Evolutionary conservation across 139 green algal genomes (phyloP), one percentile per base, ranked within the genome.

Genomic region (Zygnema cylindricum): DNA sequence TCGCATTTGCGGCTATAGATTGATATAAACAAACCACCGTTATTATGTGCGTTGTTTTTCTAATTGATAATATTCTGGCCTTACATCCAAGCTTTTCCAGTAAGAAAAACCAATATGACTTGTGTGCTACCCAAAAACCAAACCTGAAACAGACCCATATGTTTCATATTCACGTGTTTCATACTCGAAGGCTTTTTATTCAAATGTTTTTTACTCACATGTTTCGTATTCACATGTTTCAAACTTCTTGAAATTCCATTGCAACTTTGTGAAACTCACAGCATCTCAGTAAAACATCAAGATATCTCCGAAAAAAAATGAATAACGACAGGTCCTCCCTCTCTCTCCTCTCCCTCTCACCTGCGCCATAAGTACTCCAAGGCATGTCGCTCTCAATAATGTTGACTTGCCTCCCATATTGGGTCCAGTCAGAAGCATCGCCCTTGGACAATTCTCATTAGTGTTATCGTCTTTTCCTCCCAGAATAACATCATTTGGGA

Each of bases 351-450:
- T 11, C 43, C 7, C 36, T 11, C 7, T 87, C 21, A 97, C 93
- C 93, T 98, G 94, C 1, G 96, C 96, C 90, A 98, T 88, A 43
- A 98, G 39, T 0, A 94, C 91, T 0, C 96, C 95, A 54, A 98
- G 94, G 92, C 96, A 98, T 21, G 95, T 94, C 33, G 97, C 96
- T 38, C 97, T 92, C 88, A 99, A 94, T 69, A 98, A 92, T 3
- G 97, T 99, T 85, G 91, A 95, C 92, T 99, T 99, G 91, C 97
- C 97, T 57, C 97, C 97, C 97, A 99, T 99, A 93, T 99, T 99
- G 76, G 97, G 96, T 0, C 97, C 95, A 77, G 93, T 90, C 39
- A 94, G 81, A 36, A 94, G 78, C 57, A 94, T 92, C 21, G 38
- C 40, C 23, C 84, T 79, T 79, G 79, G 76, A 33, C 23, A 33